Conservation (phyloP, 2,329 filamentous ascomycete genomes). For the Cladosporium sp. region DNA sequence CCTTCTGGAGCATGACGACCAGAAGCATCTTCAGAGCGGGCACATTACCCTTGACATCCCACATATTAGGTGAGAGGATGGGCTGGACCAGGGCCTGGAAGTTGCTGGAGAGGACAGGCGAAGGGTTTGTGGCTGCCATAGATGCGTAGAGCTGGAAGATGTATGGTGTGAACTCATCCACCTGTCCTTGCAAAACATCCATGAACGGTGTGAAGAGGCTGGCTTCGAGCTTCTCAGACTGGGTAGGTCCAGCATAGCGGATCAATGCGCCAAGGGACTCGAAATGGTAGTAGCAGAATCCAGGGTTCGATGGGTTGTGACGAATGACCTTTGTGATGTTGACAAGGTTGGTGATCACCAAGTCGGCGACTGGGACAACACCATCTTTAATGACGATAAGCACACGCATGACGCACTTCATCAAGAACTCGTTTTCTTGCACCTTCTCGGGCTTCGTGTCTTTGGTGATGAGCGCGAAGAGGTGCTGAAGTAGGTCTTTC, state of each 20-base stretch:
- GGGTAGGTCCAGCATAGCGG: conserved; percentile 64
- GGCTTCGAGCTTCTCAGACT: conserved; percentile 71
- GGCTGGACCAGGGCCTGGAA: conserved; percentile 76
- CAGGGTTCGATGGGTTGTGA: conserved; percentile 91
- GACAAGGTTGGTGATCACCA: conserved; percentile 77
- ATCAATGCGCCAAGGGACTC: conserved; percentile 90
- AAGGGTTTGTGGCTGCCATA: conserved; percentile 79
- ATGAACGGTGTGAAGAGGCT: conserved; percentile 81
- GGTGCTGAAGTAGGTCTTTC: conserved; percentile 79
- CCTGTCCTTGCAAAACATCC: conserved; percentile 71
- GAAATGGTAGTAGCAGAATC: conserved; percentile 98
- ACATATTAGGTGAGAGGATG: conserved; percentile 74
- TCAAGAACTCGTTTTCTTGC: conserved; percentile 97
- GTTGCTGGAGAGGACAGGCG: conserved; percentile 71
- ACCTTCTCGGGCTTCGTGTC: conserved; percentile 83
- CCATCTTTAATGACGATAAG: conserved; percentile 89
- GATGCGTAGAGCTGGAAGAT: conserved; percentile 94
- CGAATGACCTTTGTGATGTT: conserved; percentile 89
- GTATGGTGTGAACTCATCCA: conserved; percentile 93
- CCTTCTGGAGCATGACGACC: conserved; percentile 76
- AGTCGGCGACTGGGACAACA: conserved; percentile 68
- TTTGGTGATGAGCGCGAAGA: conserved; percentile 87
- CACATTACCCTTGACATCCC: conserved; percentile 90
- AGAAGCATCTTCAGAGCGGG: conserved; percentile 84
- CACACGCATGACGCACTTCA: conserved; percentile 98